Evolutionary conservation across 805 yeast species (phyloP).

Genomic region (Lipomyces mesembrius): DNA sequence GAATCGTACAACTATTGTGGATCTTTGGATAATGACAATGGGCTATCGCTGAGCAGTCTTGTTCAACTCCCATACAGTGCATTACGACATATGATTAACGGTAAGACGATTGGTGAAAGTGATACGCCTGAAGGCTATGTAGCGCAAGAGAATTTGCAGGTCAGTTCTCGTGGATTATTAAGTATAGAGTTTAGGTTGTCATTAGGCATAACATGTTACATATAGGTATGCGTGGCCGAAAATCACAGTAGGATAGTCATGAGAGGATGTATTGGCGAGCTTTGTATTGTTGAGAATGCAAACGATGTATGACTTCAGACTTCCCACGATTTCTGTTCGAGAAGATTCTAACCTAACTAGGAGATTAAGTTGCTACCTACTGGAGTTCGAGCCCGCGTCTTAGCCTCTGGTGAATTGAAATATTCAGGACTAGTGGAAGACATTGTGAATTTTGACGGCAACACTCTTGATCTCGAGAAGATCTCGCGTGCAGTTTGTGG

Average conservation of each 20-base stretch:
- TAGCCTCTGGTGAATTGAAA: slow-evolving; percentile 31
- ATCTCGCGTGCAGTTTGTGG: slow-evolving; percentile 16
- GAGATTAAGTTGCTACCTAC: slow-evolving; percentile 25
- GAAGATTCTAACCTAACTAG: neutral
- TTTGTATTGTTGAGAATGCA: slow-evolving; percentile 10
- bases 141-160: neutral
- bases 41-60: neutral
- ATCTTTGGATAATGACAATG: neutral
- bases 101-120: neutral
- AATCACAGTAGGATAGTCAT: slow-evolving; percentile 9
- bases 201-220: slow-evolving; percentile 8
- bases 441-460: slow-evolving; percentile 38
- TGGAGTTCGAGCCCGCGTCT: slow-evolving; percentile 37
- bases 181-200: neutral
- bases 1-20: slow-evolving; percentile 3
- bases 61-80: neutral
- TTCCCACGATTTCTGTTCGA: neutral
- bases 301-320: neutral
- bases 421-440: slow-evolving; percentile 37
- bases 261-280: slow-evolving; percentile 35
- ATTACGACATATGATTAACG: neutral
- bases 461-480: slow-evolving; percentile 37
- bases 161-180: neutral
- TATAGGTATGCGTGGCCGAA: slow-evolving; percentile 15
- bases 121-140: neutral